Evolutionary conservation across 331 rosid genomes (phyloP).

Genomic region (Stylosanthes scabra): DNA sequence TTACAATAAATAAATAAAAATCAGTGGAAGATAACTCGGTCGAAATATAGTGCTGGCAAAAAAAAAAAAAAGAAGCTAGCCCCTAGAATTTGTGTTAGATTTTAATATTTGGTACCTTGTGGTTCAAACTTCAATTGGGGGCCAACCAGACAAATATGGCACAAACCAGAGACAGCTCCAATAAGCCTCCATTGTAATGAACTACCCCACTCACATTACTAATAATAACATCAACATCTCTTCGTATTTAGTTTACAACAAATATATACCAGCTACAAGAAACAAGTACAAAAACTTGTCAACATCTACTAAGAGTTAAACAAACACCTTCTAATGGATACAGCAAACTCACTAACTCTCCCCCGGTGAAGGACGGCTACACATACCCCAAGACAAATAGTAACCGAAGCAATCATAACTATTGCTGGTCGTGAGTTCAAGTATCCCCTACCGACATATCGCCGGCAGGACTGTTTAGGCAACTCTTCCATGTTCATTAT

Average conservation of each 20-base stretch:
- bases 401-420: slow-evolving; percentile 56
- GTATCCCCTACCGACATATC: slow-evolving; percentile 39
- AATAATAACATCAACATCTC: slow-evolving; percentile 1
- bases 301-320: slow-evolving; percentile 45
- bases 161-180: slow-evolving; percentile 17
- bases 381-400: slow-evolving; percentile 81
- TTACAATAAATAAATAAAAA: too few species aligned
- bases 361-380: slow-evolving; percentile 78
- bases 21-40: too few species aligned
- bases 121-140: neutral
- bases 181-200: slow-evolving; percentile 31
- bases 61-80: too few species aligned
- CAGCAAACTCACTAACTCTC: slow-evolving; percentile 73
- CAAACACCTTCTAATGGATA: slow-evolving; percentile 84
- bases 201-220: slow-evolving; percentile 2
- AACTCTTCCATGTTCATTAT: slow-evolving; percentile 52
- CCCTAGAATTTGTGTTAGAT: too few species aligned
- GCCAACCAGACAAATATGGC: slow-evolving; percentile 10
- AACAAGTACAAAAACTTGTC: slow-evolving; percentile 24
- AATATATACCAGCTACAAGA: slow-evolving; percentile 43
- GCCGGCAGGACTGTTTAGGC: slow-evolving; percentile 44
- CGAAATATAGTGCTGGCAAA: too few species aligned
- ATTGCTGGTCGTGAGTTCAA: slow-evolving; percentile 54
- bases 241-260: slow-evolving; percentile 50
- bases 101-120: neutral